Evolutionary conservation across 1,284 basidiomycete species (phyloP), one percentile per base, ranked within the genome.

Genomic region (Austroboletus rostrupii): DNA sequence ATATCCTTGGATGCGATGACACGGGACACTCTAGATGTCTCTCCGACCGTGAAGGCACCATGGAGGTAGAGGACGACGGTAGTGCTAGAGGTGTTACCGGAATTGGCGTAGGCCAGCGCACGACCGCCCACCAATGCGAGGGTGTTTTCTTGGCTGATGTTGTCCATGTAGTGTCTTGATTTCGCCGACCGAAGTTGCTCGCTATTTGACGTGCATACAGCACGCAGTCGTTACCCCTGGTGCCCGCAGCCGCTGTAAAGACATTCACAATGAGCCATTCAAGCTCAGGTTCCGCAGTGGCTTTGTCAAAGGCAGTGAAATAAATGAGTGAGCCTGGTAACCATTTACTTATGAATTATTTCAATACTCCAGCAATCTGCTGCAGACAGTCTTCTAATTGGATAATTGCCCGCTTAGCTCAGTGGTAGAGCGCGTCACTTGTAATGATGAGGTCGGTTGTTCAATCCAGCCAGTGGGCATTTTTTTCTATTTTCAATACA

Each of bases 341-440:
- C n/a, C n/a, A n/a, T n/a, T n/a, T n/a, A n/a, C n/a, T n/a, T n/a
- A n/a, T n/a, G n/a, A n/a, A n/a, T n/a, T n/a, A n/a, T n/a, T n/a
- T n/a, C n/a, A 32, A 32, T 8, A 32, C 31, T 32, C 31, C 2
- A 32, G 14, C 31, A 4, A 13, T 32, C 8, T 32, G 12, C 11
- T 32, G 14, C 8, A 13, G 31, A 32, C 16, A n/a, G 9, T n/a
- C 16, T 1, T 36, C 17, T 19, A n/a, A 1, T 7, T 26, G 23
- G 16, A 11, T 23, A 21, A 41, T 52, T 12, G 75, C 76, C 75
- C 75, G 71, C 64, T 77, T 77, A 74, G 76, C 76, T 76, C 76
- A 78, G 77, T 75, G 74, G 75, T 73, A 77, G 75, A 77, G 76
- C 76, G 75, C 73, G 70, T 69, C 75, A 77, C 76, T 77, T 69